phyloP scores from a whole-genome alignment of 106 monocot genomes.

The Acanthochlamys bracteata region DNA sequence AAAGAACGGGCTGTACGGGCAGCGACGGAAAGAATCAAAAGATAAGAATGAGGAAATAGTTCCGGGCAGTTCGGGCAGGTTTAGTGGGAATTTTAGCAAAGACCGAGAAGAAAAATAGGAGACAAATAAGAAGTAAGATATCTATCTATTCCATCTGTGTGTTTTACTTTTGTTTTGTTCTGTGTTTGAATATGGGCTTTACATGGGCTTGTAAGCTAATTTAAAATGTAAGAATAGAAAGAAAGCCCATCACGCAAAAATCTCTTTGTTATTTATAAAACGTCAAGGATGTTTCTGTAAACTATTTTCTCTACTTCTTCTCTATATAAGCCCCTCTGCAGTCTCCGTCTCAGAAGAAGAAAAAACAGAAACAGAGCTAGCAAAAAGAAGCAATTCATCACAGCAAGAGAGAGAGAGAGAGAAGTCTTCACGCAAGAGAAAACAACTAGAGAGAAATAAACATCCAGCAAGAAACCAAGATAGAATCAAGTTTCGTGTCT shows the following conservation, averaged over 20 bases:
- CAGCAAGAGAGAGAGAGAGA: neutral
- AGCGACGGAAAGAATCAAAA: neutral
- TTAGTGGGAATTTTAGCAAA: slow-evolving; percentile 26
- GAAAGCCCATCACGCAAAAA: too few relatives aligned
- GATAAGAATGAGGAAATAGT: neutral
- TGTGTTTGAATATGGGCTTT: neutral
- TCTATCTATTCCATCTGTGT: neutral
- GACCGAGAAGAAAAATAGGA: slow-evolving; percentile 2
- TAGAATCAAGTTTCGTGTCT: too few relatives aligned
- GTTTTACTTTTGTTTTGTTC: neutral
- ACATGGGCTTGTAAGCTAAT: too few relatives aligned
- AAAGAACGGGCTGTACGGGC: slow-evolving; percentile 21
- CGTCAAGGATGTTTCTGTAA: too few relatives aligned
- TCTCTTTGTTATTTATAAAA: too few relatives aligned
- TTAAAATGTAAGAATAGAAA: too few relatives aligned
- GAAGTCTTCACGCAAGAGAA: neutral
- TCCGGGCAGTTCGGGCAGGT: slow-evolving; percentile 17
- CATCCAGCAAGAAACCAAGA: neutral
- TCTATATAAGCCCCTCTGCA: neutral
- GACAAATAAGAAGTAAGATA: neutral
- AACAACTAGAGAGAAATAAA: too few relatives aligned
- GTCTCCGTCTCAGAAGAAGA: neutral
- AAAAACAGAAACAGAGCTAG: neutral
- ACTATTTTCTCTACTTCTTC: neutral
- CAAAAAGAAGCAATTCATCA: neutral